Evolutionary conservation across 768 basidiomycete genomes (phyloP).

Genomic region (Auriscalpium vulgare): DNA sequence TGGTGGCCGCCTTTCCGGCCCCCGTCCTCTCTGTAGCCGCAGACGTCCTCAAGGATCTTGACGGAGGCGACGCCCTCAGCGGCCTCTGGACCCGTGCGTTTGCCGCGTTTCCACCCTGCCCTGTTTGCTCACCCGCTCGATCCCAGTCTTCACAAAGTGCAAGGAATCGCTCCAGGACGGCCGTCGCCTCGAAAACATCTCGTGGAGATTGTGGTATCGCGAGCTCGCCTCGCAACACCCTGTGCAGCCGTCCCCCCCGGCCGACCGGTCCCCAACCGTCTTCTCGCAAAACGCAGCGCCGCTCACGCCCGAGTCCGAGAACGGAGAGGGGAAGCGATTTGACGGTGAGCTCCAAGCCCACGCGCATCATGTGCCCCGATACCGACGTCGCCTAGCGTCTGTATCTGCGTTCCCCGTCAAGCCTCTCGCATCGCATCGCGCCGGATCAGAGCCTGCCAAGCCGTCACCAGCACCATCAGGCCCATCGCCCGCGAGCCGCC

Average conservation of each 20-base stretch:
- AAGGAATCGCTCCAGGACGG: conserved; percentile 75
- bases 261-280: conserved; percentile 19
- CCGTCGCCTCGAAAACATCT: conserved; percentile 77
- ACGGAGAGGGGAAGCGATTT: not conserved
- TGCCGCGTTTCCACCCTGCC: not conserved
- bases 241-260: conserved; percentile 23
- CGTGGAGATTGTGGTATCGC: conserved; percentile 79
- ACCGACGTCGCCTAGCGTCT: not conserved
- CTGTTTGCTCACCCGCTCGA: not conserved
- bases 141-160: conserved; percentile 76
- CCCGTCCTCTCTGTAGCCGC: conserved; percentile 61
- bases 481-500: conserved; percentile 4
- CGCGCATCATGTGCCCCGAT: too few species aligned
- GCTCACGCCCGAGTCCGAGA: conserved; percentile 12
- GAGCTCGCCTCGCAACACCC: conserved; percentile 38
- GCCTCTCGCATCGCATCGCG: not conserved
- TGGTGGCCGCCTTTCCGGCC: conserved; percentile 46
- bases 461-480: conserved; percentile 3
- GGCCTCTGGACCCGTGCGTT: conserved; percentile 62
- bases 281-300: not conserved
- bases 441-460: not conserved
- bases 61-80: conserved; percentile 58
- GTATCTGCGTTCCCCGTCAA: not conserved
- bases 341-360: not conserved
- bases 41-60: conserved; percentile 60